Conservation (phyloP, 345 rosid genomes). For the Eutrema japonicum region DNA sequence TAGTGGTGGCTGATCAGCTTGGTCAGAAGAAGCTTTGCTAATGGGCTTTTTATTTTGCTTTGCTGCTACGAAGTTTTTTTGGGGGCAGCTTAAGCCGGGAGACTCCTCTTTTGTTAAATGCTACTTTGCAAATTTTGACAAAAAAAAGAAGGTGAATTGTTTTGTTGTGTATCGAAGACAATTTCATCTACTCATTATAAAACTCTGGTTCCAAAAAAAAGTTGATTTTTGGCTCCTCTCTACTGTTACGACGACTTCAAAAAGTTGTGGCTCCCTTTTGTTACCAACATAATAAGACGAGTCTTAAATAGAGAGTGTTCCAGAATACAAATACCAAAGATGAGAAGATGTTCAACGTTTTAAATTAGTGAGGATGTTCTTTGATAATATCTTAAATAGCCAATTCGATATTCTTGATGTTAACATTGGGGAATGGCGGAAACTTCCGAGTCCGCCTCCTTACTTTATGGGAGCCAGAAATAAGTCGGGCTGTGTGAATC, state of each 20-base stretch:
- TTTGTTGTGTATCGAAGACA: constrained; percentile 28
- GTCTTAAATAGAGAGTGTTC: too few species aligned
- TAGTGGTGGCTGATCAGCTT: constrained; percentile 30
- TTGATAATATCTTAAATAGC: too few species aligned
- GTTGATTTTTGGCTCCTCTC: neutral
- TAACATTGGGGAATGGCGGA: too few species aligned
- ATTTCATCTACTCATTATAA: neutral
- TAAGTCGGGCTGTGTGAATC: too few species aligned
- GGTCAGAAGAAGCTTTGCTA: constrained; percentile 44
- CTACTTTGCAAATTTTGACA: constrained; percentile 43
- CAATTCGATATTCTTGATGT: too few species aligned
- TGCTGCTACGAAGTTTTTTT: constrained; percentile 41
- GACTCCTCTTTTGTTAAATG: constrained; percentile 37
- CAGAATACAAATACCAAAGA: too few species aligned
- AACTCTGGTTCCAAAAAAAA: neutral
- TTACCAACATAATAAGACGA: too few species aligned
- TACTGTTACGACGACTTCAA: neutral
- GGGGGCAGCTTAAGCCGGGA: constrained; percentile 40
- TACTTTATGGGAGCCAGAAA: too few species aligned
- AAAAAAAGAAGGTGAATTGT: constrained; percentile 12
- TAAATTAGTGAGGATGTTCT: too few species aligned
- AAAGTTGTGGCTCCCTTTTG: neutral
- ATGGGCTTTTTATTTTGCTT: constrained; percentile 17
- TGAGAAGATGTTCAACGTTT: too few species aligned
- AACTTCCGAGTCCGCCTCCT: too few species aligned